Evolutionary conservation across 2,329 filamentous ascomycete genomes (phyloP), one percentile per base, ranked within the genome.

Genomic region (Cladobotryum mycophilum): DNA sequence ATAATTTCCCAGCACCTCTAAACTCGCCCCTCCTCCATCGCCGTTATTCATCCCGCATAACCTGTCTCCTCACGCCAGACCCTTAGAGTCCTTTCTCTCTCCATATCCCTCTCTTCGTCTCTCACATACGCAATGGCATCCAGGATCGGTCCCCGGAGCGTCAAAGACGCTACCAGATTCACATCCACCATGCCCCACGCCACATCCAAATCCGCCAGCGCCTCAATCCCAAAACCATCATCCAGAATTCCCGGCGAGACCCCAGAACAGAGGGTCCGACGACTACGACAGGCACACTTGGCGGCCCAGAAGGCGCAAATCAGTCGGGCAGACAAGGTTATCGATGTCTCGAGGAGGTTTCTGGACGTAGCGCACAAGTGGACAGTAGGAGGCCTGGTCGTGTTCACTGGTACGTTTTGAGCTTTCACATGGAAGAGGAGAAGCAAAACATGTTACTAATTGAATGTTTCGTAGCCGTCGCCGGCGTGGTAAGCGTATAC

Each of bases 131-230:
- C 53, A 60, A 75, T 74, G 71, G 67, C 68, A 51, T 68, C 69
- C 34, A 66, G 67, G 58, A 68, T 74, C 41, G 73, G 72, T 57
- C 78, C 85, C 54, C 84, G 86, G 65, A 88, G 82, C 70, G 84
- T 87, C 66, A 81, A 81, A 61, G 88, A 91, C 67, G 88, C 88
- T 58, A 93, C 88, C 61, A 84, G 87, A 64, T 93, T 74, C 65
- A 74, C 71, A 35, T 73, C 71, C 50, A 73, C 70, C 52, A 71
- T 72, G 52, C 71, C 72, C 47, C 86, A 89, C 70, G 87, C 86
- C 60, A 78, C 78, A 57, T 81, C 82, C 58, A 87, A 86, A 65
- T 68, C 76, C 40, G 62, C 66, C 37, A 67, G 70, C 22, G 53
- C 59, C 49, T 57, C 55, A 18, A 54, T 55, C 47, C 48, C 57